Percentiles rank a stretch among this genome's conserved stretches.
These are phyloP conservation scores for Acer negundo DNA, from an alignment of 345 rosid species.

Conservation along the genomic window DNA sequence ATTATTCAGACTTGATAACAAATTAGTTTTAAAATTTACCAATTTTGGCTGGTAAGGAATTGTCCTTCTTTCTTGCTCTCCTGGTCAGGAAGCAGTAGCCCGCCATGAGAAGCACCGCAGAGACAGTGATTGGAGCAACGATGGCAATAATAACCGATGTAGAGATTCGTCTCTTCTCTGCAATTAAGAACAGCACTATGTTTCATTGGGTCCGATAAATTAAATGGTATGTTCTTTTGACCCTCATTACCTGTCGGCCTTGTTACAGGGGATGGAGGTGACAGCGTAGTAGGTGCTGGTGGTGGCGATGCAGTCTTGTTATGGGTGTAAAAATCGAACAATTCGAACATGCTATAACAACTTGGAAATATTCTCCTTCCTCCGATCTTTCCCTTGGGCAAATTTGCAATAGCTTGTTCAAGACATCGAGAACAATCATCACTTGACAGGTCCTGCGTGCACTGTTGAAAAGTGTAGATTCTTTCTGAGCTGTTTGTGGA, in stretches of 20 bases:
- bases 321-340: constrained; percentile 21
- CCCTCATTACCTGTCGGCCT: no score
- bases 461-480: constrained; percentile 1
- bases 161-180: constrained; percentile 34
- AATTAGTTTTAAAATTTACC: constrained; percentile 25
- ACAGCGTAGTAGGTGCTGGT: no score
- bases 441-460: constrained; percentile 21
- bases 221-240: neutral
- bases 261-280: no score
- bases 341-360: constrained; percentile 39
- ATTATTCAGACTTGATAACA: no score
- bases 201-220: no score
- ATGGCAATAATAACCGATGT: constrained; percentile 27
- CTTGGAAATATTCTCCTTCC: constrained; percentile 18
- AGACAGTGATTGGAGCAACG: constrained; percentile 29
- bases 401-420: neutral
- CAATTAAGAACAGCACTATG: neutral
- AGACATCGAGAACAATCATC: constrained; percentile 29
- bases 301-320: neutral
- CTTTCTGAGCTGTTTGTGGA: neutral
- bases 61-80: constrained; percentile 34
- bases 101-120: constrained; percentile 27
- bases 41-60: constrained; percentile 25
- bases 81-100: constrained; percentile 31
- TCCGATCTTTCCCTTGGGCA: neutral